Percentiles rank a stretch among this genome's conserved stretches.
These are phyloP conservation scores for Scopulariopsis brevicaulis DNA, from an alignment of 2,329 filamentous ascomycete genomes.

Conservation along the genomic window DNA sequence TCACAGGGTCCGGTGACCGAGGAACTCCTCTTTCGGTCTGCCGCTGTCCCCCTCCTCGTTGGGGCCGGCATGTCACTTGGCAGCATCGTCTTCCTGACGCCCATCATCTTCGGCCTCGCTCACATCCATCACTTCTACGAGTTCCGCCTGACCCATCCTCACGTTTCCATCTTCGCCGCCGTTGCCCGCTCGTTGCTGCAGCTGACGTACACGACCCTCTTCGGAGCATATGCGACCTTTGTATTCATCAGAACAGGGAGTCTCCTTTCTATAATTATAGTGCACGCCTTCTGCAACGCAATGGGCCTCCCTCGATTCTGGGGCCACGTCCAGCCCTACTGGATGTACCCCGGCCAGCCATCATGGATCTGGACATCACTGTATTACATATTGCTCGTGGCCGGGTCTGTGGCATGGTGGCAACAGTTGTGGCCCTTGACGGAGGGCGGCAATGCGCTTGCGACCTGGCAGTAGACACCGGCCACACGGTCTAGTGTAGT, in stretches of 20 bases:
- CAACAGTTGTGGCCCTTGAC: slow-evolving; percentile 62
- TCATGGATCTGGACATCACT: slow-evolving; percentile 51
- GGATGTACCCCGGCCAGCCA: slow-evolving; percentile 17
- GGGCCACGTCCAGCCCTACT: slow-evolving; percentile 56
- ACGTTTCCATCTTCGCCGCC: slow-evolving; percentile 50
- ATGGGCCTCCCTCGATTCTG: slow-evolving; percentile 81
- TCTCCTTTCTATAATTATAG: slow-evolving; percentile 60
- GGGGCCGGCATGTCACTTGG: slow-evolving; percentile 47
- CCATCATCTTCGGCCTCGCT: slow-evolving; percentile 83
- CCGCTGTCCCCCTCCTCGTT: slow-evolving; percentile 73
- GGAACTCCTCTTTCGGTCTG: slow-evolving; percentile 85
- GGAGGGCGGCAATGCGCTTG: slow-evolving; percentile 29
- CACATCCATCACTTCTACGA: slow-evolving; percentile 96
- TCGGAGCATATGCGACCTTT: slow-evolving; percentile 89
- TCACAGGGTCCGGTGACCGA: slow-evolving; percentile 67
- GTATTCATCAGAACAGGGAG: slow-evolving; percentile 78
- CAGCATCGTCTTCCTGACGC: slow-evolving; percentile 67
- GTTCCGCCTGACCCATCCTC: slow-evolving; percentile 70
- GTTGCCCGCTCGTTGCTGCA: slow-evolving; percentile 69
- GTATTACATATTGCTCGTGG: slow-evolving; percentile 70
- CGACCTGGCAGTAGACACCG: background rate
- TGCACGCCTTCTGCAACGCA: slow-evolving; percentile 86
- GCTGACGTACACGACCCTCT: slow-evolving; percentile 81
- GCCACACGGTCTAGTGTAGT: background rate
- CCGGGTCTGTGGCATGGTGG: slow-evolving; percentile 63